Percentiles rank a stretch among this genome's conserved stretches.
These are phyloP conservation scores for Calonectria henricotiae DNA, from an alignment of 2,329 filamentous ascomycete genomes.

Conservation along the genomic window DNA sequence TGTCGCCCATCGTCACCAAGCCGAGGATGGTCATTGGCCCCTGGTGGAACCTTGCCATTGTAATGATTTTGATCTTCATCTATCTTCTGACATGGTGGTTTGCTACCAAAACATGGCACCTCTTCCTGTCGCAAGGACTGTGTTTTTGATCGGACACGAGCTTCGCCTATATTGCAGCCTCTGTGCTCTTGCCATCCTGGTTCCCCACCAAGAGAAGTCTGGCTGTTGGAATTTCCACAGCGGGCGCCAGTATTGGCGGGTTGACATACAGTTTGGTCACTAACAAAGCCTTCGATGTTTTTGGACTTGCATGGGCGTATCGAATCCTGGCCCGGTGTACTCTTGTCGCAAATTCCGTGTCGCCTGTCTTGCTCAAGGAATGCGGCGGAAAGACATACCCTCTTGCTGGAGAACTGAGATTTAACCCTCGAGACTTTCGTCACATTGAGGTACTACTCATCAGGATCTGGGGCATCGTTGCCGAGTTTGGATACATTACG, in stretches of 20 bases:
- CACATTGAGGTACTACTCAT: constrained; percentile 31
- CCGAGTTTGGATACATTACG: constrained; percentile 29
- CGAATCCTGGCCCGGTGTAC: constrained; percentile 30
- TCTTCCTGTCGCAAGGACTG: constrained; percentile 80
- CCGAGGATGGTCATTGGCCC: constrained; percentile 74
- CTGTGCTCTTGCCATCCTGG: constrained; percentile 78
- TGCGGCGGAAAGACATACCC: neutral
- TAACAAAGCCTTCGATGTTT: constrained; percentile 15
- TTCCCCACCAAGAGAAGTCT: constrained; percentile 66
- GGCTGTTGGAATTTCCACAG: constrained; percentile 27
- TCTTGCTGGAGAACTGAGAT: neutral
- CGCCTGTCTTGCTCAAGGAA: constrained; percentile 20
- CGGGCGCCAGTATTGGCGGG: constrained; percentile 32
- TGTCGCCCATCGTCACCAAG: constrained; percentile 77
- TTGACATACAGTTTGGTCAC: constrained; percentile 26
- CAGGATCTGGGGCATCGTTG: constrained; percentile 30
- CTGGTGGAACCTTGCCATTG: constrained; percentile 73
- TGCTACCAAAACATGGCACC: constrained; percentile 77
- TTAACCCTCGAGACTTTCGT: constrained; percentile 23
- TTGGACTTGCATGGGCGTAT: constrained; percentile 32
- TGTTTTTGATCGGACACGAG: constrained; percentile 82
- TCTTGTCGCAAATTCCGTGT: constrained; percentile 16
- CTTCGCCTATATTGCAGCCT: constrained; percentile 77
- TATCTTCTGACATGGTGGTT: constrained; percentile 80
- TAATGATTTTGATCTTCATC: constrained; percentile 73